Percentiles rank a stretch among this genome's conserved stretches.
Evolutionary conservation across 2,329 filamentous ascomycete genomes (phyloP).

Genomic region (Hawksworthiomyces lignivorus): DNA sequence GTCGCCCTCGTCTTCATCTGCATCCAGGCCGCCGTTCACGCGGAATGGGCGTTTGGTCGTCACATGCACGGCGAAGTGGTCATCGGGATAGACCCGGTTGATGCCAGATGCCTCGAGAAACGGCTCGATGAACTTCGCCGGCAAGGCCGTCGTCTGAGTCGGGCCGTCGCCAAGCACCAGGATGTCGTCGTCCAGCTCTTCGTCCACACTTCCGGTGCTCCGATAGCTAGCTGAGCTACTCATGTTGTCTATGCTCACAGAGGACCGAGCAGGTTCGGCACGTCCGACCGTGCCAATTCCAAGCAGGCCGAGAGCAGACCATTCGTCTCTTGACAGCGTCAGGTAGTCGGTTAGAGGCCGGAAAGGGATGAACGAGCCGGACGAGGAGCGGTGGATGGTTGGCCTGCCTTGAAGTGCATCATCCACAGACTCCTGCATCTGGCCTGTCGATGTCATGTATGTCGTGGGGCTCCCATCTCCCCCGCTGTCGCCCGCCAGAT

Average conservation of each 20-base stretch:
- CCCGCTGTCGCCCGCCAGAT: constrained; percentile 58
- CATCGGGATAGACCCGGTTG: constrained; percentile 53
- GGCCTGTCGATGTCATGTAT: constrained; percentile 39
- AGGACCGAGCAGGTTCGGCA: neutral
- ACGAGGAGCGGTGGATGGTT: constrained; percentile 33
- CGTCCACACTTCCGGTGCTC: constrained; percentile 1
- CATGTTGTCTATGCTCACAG: constrained; percentile 4
- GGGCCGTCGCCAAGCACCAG: constrained; percentile 21
- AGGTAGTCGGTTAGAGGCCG: constrained; percentile 40
- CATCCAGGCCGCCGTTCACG: constrained; percentile 15
- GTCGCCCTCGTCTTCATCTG: neutral
- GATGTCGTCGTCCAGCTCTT: constrained; percentile 16
- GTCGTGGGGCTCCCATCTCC: constrained; percentile 40
- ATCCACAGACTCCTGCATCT: constrained; percentile 23
- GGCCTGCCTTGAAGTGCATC: constrained; percentile 15
- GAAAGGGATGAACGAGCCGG: constrained; percentile 42
- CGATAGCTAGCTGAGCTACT: constrained; percentile 6
- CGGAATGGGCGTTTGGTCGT: constrained; percentile 35
- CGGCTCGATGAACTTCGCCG: constrained; percentile 34
- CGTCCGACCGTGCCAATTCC: constrained; percentile 5
- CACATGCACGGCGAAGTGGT: constrained; percentile 54
- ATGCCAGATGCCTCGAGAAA: constrained; percentile 52
- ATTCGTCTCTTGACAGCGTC: constrained; percentile 13
- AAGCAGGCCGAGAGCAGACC: constrained; percentile 2
- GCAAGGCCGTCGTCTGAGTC: neutral